phyloP scores from a whole-genome alignment of 169 alveolate genomes.

The Cryptosporidium meleagridis region DNA sequence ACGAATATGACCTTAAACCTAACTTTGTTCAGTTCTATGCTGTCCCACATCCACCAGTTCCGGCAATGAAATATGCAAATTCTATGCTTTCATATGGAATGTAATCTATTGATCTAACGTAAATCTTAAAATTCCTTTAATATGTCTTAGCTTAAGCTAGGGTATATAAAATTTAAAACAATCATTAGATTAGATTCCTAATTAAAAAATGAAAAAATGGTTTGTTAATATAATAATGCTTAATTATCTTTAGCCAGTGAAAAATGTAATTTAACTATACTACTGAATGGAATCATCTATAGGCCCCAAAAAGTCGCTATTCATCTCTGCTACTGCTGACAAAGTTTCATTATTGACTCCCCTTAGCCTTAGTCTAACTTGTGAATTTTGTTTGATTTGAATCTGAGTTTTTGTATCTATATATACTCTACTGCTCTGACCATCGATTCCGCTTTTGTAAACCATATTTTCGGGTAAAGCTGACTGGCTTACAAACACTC shows the following conservation, averaged over 20 bases:
- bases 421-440: constrained; percentile 51
- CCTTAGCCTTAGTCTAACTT: constrained; percentile 88
- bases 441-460: constrained; percentile 78
- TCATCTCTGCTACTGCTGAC: constrained; percentile 91
- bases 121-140: no score
- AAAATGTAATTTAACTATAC: no score
- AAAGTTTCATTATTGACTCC: constrained; percentile 90
- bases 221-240: neutral
- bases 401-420: constrained; percentile 88
- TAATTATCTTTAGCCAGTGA: neutral
- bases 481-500: constrained; percentile 89
- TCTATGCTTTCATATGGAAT: constrained; percentile 81
- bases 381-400: constrained; percentile 86
- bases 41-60: constrained; percentile 94
- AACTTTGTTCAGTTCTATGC: constrained; percentile 90
- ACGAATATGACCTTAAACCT: constrained; percentile 92
- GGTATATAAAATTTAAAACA: no score
- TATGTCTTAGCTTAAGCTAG: no score
- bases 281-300: constrained; percentile 76
- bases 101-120: constrained; percentile 9
- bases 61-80: constrained; percentile 94
- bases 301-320: constrained; percentile 90
- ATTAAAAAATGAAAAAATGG: neutral
- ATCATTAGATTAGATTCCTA: neutral
- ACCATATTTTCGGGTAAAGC: constrained; percentile 88